phyloP scores from a whole-genome alignment of 257 asterid species.

The Solanum peruvianum region DNA sequence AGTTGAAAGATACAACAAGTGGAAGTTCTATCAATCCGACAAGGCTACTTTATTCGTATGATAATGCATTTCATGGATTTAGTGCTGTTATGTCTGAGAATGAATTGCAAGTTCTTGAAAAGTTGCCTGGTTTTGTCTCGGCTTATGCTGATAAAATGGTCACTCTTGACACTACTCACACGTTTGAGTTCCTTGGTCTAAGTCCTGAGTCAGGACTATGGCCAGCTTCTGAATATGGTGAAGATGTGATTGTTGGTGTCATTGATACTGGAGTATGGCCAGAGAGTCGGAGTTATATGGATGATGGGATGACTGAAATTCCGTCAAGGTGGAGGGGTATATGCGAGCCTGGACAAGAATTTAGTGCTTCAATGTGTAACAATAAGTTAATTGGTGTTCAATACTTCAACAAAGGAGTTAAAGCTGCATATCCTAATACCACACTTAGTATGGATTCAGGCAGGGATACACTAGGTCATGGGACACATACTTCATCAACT shows the following conservation, averaged over 20 bases:
- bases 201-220: slow-evolving; percentile 35
- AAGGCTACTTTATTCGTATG: slow-evolving; percentile 34
- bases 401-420: slow-evolving; percentile 32
- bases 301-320: slow-evolving; percentile 31
- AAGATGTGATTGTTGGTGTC: slow-evolving; percentile 43
- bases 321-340: slow-evolving; percentile 50
- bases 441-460: slow-evolving; percentile 35
- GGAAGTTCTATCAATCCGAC: neutral
- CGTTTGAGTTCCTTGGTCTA: slow-evolving; percentile 31
- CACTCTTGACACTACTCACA: slow-evolving; percentile 41
- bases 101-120: slow-evolving; percentile 26
- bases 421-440: slow-evolving; percentile 16
- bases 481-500: slow-evolving; percentile 35
- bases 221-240: slow-evolving; percentile 46
- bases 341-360: slow-evolving; percentile 34
- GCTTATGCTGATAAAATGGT: slow-evolving; percentile 21
- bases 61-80: slow-evolving; percentile 47
- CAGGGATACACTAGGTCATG: slow-evolving; percentile 34
- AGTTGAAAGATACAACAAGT: neutral
- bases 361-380: slow-evolving; percentile 39
- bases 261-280: slow-evolving; percentile 57
- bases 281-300: slow-evolving; percentile 45
- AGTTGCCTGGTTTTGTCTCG: slow-evolving; percentile 40
- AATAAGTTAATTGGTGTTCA: slow-evolving; percentile 41
- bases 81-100: slow-evolving; percentile 29